A percentile compares a stretch with the other conserved stretches of the same genome.
These are phyloP conservation scores for Cavenderia fasciculata DNA, from an alignment of 78 protist species.

Conservation along the genomic window DNA sequence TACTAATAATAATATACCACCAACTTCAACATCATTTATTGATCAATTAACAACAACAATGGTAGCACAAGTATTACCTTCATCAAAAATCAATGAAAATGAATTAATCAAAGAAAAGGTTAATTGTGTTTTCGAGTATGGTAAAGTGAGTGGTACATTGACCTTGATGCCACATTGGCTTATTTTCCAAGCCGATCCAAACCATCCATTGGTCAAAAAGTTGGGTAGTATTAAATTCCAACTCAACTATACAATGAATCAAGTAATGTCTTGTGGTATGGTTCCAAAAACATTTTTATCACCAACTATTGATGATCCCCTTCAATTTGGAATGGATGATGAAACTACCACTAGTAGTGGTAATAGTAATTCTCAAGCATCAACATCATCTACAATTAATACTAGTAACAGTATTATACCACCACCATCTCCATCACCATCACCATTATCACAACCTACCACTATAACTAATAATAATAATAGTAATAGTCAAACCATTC, in stretches of 20 bases:
- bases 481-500: not conserved
- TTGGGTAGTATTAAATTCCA: constrained; percentile 53
- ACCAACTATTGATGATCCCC: not conserved
- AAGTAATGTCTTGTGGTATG: constrained; percentile 20
- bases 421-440: not conserved
- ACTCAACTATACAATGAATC: constrained; percentile 44
- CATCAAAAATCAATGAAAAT: not conserved
- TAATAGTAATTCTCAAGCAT: not conserved
- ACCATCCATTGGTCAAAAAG: constrained; percentile 19
- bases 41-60: not conserved
- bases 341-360: not conserved
- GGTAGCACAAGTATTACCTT: not conserved
- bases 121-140: constrained; percentile 20
- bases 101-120: constrained; percentile 42
- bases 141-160: constrained; percentile 31
- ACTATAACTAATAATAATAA: not conserved
- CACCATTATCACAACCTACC: not conserved
- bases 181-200: constrained; percentile 49
- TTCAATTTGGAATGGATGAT: constrained; percentile 52
- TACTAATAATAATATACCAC: no score
- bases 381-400: not conserved
- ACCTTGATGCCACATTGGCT: constrained; percentile 51
- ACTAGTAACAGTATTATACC: not conserved
- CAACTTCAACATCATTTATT: no score
- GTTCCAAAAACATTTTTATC: not conserved